Evolutionary conservation across 2,329 filamentous ascomycete species (phyloP).

Genomic region (Paecilomyces dactylethromorphus): DNA sequence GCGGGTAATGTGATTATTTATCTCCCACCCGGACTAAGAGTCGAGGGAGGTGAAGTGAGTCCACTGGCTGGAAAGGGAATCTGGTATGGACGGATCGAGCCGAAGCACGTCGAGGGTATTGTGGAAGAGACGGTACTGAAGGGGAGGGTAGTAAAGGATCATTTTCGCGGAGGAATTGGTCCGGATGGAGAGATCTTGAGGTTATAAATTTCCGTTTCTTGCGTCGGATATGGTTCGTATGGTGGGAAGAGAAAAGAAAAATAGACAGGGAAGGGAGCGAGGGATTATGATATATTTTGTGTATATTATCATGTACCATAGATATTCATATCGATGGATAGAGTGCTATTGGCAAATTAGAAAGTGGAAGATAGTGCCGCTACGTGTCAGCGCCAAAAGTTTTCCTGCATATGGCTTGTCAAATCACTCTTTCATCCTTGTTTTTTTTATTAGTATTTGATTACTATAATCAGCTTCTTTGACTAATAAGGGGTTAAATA

Average conservation of each 20-base stretch:
- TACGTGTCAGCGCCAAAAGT: no score
- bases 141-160: conserved; percentile 75
- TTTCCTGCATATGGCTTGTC: no score
- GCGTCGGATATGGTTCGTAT: neutral
- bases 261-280: neutral
- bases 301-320: no score
- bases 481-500: no score
- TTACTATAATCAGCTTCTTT: no score
- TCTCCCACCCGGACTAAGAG: conserved; percentile 33
- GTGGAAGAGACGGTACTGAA: conserved; percentile 79
- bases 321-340: no score
- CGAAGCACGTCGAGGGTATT: conserved; percentile 84
- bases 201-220: conserved; percentile 14
- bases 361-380: no score
- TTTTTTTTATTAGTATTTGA: no score
- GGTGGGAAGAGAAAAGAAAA: neutral
- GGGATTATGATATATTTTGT: neutral
- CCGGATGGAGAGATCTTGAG: conserved; percentile 66
- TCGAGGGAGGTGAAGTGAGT: conserved; percentile 8
- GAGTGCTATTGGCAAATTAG: no score
- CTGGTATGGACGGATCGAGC: conserved; percentile 77
- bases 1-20: conserved; percentile 91
- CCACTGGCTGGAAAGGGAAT: conserved; percentile 48
- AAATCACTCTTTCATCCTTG: no score
- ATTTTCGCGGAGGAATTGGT: conserved; percentile 84